These are phyloP conservation scores for Agaricales sp. DNA, from an alignment of 1,284 basidiomycete species.

Conservation along the genomic window DNA sequence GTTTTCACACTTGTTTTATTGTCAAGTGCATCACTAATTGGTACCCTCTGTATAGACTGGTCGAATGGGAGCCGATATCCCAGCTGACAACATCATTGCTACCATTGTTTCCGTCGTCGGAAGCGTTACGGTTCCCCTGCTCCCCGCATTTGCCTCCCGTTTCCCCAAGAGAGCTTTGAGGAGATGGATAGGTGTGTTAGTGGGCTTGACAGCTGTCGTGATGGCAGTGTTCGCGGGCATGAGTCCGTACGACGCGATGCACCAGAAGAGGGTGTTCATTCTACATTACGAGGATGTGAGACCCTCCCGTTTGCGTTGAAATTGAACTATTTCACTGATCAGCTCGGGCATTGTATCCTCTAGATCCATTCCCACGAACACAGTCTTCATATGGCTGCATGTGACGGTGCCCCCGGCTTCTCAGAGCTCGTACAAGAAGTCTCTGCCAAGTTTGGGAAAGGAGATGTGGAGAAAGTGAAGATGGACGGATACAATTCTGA, in stretches of 20 bases:
- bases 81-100: constrained; percentile 86
- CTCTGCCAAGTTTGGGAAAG: constrained; percentile 44
- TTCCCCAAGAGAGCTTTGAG: constrained; percentile 43
- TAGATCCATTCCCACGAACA: constrained; percentile 69
- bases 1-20: constrained; percentile 15
- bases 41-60: constrained; percentile 42
- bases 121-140: constrained; percentile 53
- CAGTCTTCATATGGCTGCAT: constrained; percentile 74
- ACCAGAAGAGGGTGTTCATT: constrained; percentile 84
- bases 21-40: not conserved
- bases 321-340: constrained; percentile 2
- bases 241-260: constrained; percentile 71
- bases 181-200: constrained; percentile 32
- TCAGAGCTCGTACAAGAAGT: constrained; percentile 52
- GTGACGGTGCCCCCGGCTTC: constrained; percentile 79
- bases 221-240: constrained; percentile 56
- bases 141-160: constrained; percentile 68
- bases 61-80: constrained; percentile 66
- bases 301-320: constrained; percentile 2
- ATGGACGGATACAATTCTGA: constrained; percentile 68
- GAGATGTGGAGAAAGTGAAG: constrained; percentile 14
- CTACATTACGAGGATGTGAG: constrained; percentile 84
- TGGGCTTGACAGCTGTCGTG: constrained; percentile 35
- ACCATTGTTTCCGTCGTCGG: constrained; percentile 57
- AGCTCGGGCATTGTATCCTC: constrained; percentile 1